Evolutionary conservation across 2,329 filamentous ascomycete genomes (phyloP).

Genomic region (Cercospora zeina): DNA sequence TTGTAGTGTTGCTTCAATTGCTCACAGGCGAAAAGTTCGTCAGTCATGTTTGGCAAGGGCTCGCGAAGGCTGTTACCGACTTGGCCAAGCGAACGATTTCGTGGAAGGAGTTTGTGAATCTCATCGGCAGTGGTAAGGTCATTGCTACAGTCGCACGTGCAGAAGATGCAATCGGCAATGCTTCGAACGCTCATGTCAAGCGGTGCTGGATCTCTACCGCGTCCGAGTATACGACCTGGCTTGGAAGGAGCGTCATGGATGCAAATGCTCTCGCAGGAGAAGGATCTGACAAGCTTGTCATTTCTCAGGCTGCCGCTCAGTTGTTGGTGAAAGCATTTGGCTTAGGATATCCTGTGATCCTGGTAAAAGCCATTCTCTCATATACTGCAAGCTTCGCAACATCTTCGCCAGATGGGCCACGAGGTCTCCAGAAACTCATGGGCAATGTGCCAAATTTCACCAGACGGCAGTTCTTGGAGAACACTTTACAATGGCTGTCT

Average conservation of each 20-base stretch:
- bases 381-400: neutral
- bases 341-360: conserved; percentile 62
- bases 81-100: conserved; percentile 53
- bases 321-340: conserved; percentile 62
- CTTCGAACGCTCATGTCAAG: conserved; percentile 41
- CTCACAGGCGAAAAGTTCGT: conserved; percentile 50
- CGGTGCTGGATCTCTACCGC: conserved; percentile 67
- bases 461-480: conserved; percentile 48
- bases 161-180: conserved; percentile 50
- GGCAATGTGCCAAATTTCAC: conserved; percentile 25
- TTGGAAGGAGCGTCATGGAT: conserved; percentile 62
- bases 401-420: neutral
- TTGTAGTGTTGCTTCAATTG: conserved; percentile 47
- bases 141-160: conserved; percentile 62
- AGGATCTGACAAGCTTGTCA: conserved; percentile 9
- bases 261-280: neutral
- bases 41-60: conserved; percentile 49
- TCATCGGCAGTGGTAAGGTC: conserved; percentile 62
- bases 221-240: conserved; percentile 66
- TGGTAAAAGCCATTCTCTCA: conserved; percentile 25
- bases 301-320: conserved; percentile 44
- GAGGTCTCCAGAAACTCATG: conserved; percentile 15
- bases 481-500: conserved; percentile 38
- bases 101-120: conserved; percentile 64
- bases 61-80: conserved; percentile 45